Evolutionary conservation across 331 rosid species (phyloP).

Genomic region (Cucumis variabilis): DNA sequence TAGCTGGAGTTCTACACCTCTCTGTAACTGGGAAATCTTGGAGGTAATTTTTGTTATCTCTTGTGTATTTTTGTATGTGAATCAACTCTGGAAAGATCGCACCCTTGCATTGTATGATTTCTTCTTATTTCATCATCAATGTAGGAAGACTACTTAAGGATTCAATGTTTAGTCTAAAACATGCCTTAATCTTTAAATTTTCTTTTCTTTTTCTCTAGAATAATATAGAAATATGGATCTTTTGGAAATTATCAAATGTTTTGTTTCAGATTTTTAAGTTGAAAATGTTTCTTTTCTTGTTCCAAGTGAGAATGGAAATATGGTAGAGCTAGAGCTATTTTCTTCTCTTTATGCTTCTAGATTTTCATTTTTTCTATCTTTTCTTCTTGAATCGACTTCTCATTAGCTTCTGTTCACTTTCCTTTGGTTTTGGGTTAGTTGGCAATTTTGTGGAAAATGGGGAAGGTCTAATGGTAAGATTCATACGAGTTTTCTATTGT

Average conservation of each 20-base stretch:
- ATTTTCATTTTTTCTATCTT: background rate
- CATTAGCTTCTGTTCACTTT: background rate
- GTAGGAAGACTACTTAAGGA: background rate
- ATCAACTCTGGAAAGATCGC: constrained; percentile 23
- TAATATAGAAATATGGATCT: constrained; percentile 9
- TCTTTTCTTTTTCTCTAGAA: background rate
- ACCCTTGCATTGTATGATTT: background rate
- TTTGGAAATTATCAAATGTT: background rate
- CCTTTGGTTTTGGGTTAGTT: background rate
- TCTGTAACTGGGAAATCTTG: background rate
- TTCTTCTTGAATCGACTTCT: constrained; percentile 9
- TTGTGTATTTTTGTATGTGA: background rate
- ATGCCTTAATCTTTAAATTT: background rate
- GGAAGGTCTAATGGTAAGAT: too few relatives aligned
- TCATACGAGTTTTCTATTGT: too few relatives aligned
- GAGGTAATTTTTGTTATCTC: background rate
- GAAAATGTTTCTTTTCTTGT: background rate
- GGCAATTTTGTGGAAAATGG: too few relatives aligned
- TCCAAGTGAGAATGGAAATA: background rate
- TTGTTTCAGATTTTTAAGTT: background rate
- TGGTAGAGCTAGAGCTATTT: background rate
- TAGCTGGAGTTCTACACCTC: constrained; percentile 14
- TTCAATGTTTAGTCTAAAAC: background rate
- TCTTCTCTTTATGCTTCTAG: background rate
- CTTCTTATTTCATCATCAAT: background rate